These are phyloP conservation scores for Thelonectria rubi DNA, from an alignment of 2,329 filamentous ascomycete genomes.

Conservation along the genomic window DNA sequence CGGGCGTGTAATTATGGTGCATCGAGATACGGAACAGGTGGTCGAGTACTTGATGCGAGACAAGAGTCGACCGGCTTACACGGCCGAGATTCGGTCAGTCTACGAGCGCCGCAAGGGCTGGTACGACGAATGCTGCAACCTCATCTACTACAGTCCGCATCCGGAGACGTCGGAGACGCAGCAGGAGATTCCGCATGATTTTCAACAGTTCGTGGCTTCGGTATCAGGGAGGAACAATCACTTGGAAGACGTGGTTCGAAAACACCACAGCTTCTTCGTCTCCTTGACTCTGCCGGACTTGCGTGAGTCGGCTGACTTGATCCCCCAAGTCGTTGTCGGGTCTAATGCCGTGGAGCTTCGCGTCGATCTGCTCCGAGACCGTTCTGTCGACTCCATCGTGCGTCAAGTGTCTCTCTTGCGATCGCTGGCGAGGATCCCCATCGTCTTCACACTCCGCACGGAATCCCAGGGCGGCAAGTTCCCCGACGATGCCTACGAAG, in stretches of 20 bases:
- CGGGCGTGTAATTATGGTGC: conserved; percentile 86
- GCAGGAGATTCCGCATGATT: conserved; percentile 47
- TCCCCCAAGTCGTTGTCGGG: conserved; percentile 80
- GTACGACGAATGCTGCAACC: conserved; percentile 93
- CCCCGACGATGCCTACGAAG: conserved; percentile 77
- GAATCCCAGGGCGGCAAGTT: conserved; percentile 87
- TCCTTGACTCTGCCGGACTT: conserved; percentile 86
- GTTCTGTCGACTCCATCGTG: conserved; percentile 78
- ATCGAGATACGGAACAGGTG: conserved; percentile 86
- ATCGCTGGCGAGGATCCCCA: conserved; percentile 74
- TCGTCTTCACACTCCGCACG: conserved; percentile 93
- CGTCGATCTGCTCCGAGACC: conserved; percentile 87
- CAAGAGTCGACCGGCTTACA: conserved; percentile 90
- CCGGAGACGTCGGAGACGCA: conserved; percentile 42
- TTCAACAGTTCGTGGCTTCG: conserved; percentile 50
- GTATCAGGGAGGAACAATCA: conserved; percentile 56
- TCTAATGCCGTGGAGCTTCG: conserved; percentile 93
- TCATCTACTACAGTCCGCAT: conserved; percentile 87
- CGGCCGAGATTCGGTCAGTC: conserved; percentile 90
- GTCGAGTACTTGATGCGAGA: conserved; percentile 89
- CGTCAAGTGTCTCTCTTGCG: conserved; percentile 84
- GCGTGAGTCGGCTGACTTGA: conserved; percentile 65
- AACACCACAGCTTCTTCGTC: conserved; percentile 88
- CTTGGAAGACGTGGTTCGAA: conserved; percentile 54
- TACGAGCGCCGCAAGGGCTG: conserved; percentile 89